Evolutionary conservation across 2,329 filamentous ascomycete genomes (phyloP).

Genomic region (Neonectria sp.): DNA sequence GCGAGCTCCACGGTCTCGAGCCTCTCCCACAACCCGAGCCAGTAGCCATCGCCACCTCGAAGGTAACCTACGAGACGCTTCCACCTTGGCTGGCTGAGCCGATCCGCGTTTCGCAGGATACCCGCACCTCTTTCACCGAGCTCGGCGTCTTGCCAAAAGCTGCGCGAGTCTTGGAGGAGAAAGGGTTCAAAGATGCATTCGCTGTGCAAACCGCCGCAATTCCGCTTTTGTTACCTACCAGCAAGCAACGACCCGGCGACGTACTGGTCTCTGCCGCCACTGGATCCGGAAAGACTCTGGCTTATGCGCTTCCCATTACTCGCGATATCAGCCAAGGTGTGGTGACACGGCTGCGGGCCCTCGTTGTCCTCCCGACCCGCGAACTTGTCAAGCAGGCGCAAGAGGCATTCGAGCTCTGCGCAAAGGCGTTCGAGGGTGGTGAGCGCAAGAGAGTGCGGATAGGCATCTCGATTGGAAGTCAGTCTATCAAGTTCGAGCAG

Average conservation of each 20-base stretch:
- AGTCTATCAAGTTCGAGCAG: slow-evolving; percentile 78
- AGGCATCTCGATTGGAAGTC: slow-evolving; percentile 86
- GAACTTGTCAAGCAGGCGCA: slow-evolving; percentile 91
- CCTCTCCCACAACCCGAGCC: slow-evolving; percentile 86
- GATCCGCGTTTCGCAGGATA: slow-evolving; percentile 75
- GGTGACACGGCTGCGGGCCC: slow-evolving; percentile 78
- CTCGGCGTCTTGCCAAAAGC: slow-evolving; percentile 75
- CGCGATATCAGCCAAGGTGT: slow-evolving; percentile 78
- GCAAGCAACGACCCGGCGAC: slow-evolving; percentile 77
- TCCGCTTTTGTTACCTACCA: slow-evolving; percentile 81
- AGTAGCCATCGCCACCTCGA: slow-evolving; percentile 68
- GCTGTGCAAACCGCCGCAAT: slow-evolving; percentile 70
- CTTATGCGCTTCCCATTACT: slow-evolving; percentile 90
- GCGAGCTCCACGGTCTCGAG: slow-evolving; percentile 78
- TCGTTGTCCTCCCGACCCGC: slow-evolving; percentile 92
- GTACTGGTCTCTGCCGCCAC: slow-evolving; percentile 93
- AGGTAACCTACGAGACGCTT: slow-evolving; percentile 82
- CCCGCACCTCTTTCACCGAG: slow-evolving; percentile 72
- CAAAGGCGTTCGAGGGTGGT: slow-evolving; percentile 70
- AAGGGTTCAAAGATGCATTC: slow-evolving; percentile 62
- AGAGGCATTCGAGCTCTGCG: slow-evolving; percentile 82
- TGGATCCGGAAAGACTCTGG: slow-evolving; percentile 94
- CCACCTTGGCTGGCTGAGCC: slow-evolving; percentile 87
- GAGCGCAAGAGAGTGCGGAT: slow-evolving; percentile 80
- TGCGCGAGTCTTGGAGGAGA: slow-evolving; percentile 74